Evolutionary conservation across 148 eudicot species (phyloP), one percentile per base, ranked within the genome.

Genomic region (Selenicereus undatus): DNA sequence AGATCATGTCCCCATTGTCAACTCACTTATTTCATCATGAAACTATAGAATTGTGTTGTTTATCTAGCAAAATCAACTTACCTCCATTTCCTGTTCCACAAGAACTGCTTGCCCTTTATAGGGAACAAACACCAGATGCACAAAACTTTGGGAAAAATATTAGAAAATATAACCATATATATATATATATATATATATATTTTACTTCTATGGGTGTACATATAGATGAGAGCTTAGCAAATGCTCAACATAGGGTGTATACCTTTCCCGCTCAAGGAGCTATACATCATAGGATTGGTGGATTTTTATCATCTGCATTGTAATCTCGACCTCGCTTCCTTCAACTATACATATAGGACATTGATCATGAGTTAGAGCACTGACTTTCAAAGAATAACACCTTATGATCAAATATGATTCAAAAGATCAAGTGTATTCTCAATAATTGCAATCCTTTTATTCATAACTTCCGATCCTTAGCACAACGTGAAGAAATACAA

Each of bases 161-260:
- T 66, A 66, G 74, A 27, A 78, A 78, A 48, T 43, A 65, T 17
- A 66, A 78, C 48, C 80, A 68, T 43, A 26, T 78, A 26, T 66
- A 24, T 78, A 4, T 73, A 24, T 78, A 4, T 73, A n/a, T n/a
- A n/a, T n/a, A n/a, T n/a, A n/a, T n/a, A 78, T 21, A 73, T 24
- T 43, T 68, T 43, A 78, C 64, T 26, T 78, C 62, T 20, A 78
- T 78, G 64, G 80, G 74, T 18, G 62, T 78, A n/a, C 60, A 78
- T 9, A 4, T 78, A 36, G 80, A 78, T 50, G 73, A 78, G 26
- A 29, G 14, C 13, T 68, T 78, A 68, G 74, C 80, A 68, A 68
- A 78, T 78, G 74, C 74, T 3, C 17, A 66, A 14, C 74, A 78
- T 12, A 64, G 74, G 1, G 62, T 78, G 4, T 68, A 78, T 45